These are phyloP conservation scores for Tricholoma flavovirens DNA, from an alignment of 768 basidiomycete species.

Conservation along the genomic window DNA sequence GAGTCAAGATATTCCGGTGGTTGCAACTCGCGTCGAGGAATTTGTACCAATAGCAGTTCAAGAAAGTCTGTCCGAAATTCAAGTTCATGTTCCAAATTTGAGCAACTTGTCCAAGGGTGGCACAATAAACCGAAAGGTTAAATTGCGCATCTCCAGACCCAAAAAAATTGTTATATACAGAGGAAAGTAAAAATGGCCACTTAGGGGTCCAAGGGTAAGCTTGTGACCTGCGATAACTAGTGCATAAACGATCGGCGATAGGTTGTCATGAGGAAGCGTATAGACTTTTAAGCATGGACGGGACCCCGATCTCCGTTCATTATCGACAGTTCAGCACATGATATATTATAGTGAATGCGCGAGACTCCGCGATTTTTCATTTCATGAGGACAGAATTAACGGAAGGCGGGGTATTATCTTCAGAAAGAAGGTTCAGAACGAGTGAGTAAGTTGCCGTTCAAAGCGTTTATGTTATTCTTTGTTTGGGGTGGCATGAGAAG, in stretches of 20 bases:
- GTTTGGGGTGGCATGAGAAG: background rate
- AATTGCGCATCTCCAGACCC: background rate
- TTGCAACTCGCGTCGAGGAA: background rate
- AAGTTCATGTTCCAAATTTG: background rate
- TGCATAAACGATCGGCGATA: background rate
- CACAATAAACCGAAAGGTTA: background rate
- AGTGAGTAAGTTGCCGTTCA: background rate
- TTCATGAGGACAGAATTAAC: background rate
- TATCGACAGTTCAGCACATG: background rate
- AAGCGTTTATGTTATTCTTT: background rate
- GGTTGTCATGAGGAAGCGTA: background rate
- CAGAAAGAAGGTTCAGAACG: background rate
- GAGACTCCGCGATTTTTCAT: background rate
- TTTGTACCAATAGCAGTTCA: background rate
- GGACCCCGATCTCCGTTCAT: background rate
- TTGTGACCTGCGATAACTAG: background rate
- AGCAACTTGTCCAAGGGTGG: background rate
- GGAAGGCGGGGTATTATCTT: background rate
- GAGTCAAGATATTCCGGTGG: background rate
- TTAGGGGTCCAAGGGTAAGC: background rate
- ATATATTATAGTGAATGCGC: background rate
- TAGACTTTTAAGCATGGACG: slow-evolving; percentile 1
- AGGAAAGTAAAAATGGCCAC: background rate
- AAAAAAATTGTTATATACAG: background rate
- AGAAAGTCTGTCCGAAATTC: background rate